phyloP scores from a whole-genome alignment of 1,139 yeast species.

The Casaregolazyma lundiana region DNA sequence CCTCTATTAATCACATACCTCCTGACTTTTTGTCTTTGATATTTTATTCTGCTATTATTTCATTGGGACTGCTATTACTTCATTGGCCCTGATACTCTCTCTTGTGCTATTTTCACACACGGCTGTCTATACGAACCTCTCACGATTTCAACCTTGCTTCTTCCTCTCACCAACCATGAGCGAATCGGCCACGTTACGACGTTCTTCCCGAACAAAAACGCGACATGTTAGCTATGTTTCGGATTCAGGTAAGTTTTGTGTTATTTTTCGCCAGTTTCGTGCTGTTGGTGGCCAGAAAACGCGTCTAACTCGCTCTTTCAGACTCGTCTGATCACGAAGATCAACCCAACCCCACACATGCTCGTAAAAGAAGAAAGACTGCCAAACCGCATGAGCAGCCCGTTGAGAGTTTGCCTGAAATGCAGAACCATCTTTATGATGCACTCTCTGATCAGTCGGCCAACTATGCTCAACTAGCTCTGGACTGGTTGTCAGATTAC shows the following conservation, averaged over 20 bases:
- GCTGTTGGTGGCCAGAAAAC: neutral
- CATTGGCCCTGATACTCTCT: neutral
- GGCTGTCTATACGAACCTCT: neutral
- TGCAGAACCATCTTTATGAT: constrained; percentile 1
- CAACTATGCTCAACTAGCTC: constrained; percentile 38
- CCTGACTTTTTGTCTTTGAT: neutral
- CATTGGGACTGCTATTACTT: neutral
- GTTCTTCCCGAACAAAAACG: constrained; percentile 3
- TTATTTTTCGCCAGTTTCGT: neutral
- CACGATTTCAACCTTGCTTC: neutral
- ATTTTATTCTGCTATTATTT: neutral
- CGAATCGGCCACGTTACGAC: constrained; percentile 4
- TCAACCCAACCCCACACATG: neutral
- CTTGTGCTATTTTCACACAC: neutral
- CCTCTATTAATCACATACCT: too few species aligned
- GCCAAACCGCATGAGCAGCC: neutral
- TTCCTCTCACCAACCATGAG: neutral
- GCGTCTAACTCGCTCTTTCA: constrained; percentile 6
- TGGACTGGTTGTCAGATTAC: constrained; percentile 65
- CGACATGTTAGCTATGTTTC: constrained; percentile 6
- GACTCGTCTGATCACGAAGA: constrained; percentile 2
- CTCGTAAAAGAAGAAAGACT: constrained; percentile 3
- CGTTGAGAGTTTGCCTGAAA: neutral
- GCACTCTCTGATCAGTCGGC: constrained; percentile 1
- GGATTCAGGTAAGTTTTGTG: constrained; percentile 7